Base-by-base conservation (phyloP, 2,329 filamentous ascomycete species). In the Trichoderma arundinaceum region DNA sequence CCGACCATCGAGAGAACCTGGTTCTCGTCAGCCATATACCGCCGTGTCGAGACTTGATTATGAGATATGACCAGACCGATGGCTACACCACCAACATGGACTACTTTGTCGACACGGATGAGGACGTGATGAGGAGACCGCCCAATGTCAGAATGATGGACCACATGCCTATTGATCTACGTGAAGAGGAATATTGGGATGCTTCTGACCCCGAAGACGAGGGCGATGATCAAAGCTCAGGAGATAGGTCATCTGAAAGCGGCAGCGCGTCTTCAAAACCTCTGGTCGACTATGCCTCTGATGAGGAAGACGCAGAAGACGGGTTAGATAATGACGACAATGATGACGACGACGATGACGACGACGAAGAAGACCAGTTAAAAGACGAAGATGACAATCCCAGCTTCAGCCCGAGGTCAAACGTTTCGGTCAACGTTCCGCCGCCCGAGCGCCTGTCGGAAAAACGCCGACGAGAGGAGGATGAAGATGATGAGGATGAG, bases 161-260 rank as follows among this genome's bases (percentile, higher is more conserved):
- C 73, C 93, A 96, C 61, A 77, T 86, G 9, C 69, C 77, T 0
- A 85, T 94, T 74, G 94, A 97, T 74, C 84, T 89, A 6, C 88
- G 90, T 10, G 92, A 97, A 76, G 94, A 97, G 72, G 92, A 94
- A 49, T 99, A 98, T 77, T 98, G 96, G 85, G 94, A 96, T 72
- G 88, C 86, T 0, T 92, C 91, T 0, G 94, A 97, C 71, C 92
- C 95, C 53, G 90, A 94, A 67, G 93, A 97, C 7, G 92, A 92
- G 12, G 82, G 88, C 68, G 80, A 82, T 68, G 71, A 79, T 65
- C 70, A 71, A 61, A 70, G 77, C 71, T 75, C 56, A 79, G 68
- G 69, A 72, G 53, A 61, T 17, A 69, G 72, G 72, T 58, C 54
- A 8, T 74, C 72, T 51, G 94, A 93, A 70, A 91, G 88, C 28